Evolutionary conservation across 2,329 filamentous ascomycete genomes (phyloP).

Genomic region (Colletotrichum plurivorum): DNA sequence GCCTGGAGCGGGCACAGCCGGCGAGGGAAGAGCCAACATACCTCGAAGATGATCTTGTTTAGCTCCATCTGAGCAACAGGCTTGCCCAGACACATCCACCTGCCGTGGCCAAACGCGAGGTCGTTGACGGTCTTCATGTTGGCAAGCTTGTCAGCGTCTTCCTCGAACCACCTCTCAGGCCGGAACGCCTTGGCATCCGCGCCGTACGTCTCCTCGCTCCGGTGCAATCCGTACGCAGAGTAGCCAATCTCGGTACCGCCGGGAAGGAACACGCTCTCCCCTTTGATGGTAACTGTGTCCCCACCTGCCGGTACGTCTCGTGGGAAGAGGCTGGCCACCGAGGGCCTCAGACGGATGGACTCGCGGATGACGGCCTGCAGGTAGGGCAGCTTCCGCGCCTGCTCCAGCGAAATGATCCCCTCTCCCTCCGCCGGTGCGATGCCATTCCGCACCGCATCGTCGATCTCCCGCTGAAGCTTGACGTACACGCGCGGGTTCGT

Average conservation of each 20-base stretch:
- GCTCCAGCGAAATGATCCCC: constrained; percentile 41
- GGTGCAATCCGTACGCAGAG: constrained; percentile 74
- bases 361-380: constrained; percentile 56
- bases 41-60: constrained; percentile 50
- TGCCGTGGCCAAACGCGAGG: constrained; percentile 37
- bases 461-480: constrained; percentile 61
- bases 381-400: constrained; percentile 53
- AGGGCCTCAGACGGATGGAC: constrained; percentile 48
- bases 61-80: constrained; percentile 38
- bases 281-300: constrained; percentile 24
- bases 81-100: constrained; percentile 37
- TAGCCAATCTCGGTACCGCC: constrained; percentile 72
- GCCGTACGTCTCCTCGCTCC: constrained; percentile 69
- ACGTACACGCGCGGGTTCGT: constrained; percentile 59
- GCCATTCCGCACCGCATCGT: constrained; percentile 42
- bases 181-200: constrained; percentile 67
- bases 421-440: constrained; percentile 43
- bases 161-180: constrained; percentile 68
- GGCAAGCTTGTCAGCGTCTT: constrained; percentile 52
- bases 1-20: accelerated
- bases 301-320: constrained; percentile 45
- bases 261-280: constrained; percentile 54
- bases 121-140: constrained; percentile 35
- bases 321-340: constrained; percentile 44
- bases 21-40: constrained; percentile 41